Evolutionary conservation across 1,284 basidiomycete species (phyloP).

Genomic region (Meira nashicola): DNA sequence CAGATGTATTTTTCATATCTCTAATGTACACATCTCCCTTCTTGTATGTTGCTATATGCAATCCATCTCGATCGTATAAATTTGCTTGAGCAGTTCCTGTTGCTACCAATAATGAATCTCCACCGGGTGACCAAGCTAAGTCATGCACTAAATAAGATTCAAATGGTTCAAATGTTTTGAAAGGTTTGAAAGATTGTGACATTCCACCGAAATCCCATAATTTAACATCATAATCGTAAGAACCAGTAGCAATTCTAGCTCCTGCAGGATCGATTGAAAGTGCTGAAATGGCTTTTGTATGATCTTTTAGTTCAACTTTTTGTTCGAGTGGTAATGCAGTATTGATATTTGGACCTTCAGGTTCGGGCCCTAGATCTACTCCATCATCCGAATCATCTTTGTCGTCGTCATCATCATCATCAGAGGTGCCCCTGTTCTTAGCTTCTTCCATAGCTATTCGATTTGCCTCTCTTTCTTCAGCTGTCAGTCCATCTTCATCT

Average conservation of each 20-base stretch:
- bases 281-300: conserved; percentile 67
- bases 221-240: conserved; percentile 94
- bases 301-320: conserved; percentile 4
- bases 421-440: conserved; percentile 11
- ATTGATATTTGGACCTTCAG: not conserved
- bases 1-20: conserved; percentile 94
- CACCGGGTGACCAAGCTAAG: conserved; percentile 26
- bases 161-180: conserved; percentile 89
- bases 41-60: conserved; percentile 56
- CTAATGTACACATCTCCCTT: conserved; percentile 97
- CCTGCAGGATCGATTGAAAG: conserved; percentile 87
- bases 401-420: conserved; percentile 21
- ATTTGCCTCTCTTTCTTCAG: conserved; percentile 34
- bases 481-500: conserved; percentile 37
- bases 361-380: conserved; percentile 14
- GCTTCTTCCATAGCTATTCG: conserved; percentile 14
- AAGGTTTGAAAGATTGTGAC: conserved; percentile 76
- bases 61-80: conserved; percentile 63
- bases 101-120: conserved; percentile 54
- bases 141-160: conserved; percentile 65
- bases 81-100: conserved; percentile 82
- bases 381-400: conserved; percentile 19
- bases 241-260: conserved; percentile 81
- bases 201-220: conserved; percentile 99
- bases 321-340: conserved; percentile 1